Conservation (phyloP, 768 basidiomycete species). For the Tulasnella sp. region DNA sequence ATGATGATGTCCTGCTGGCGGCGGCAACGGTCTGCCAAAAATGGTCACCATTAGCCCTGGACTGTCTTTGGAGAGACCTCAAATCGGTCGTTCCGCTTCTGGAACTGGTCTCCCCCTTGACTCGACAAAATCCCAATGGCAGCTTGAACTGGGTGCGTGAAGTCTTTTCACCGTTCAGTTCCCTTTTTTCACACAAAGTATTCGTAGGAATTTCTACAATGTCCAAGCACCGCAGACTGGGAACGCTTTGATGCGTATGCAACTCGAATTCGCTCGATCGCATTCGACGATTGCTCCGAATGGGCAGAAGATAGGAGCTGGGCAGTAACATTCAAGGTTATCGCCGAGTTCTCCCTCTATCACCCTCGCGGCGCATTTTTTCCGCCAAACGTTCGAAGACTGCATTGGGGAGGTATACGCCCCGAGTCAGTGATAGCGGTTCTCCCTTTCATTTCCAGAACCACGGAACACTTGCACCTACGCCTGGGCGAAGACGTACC, state of each 20-base stretch:
- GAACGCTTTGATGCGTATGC: background rate
- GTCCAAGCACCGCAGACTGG: background rate
- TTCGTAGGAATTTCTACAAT: no score
- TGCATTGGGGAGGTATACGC: no score
- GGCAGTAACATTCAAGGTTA: no score
- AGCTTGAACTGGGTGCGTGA: background rate
- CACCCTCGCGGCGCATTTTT: no score
- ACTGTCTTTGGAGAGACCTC: background rate
- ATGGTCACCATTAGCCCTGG: background rate
- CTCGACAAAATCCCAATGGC: background rate
- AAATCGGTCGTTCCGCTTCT: background rate
- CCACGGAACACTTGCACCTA: no score
- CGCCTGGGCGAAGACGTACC: background rate
- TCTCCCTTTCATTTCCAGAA: no score
- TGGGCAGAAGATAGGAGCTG: no score
- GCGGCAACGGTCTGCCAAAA: background rate
- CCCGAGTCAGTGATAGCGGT: no score
- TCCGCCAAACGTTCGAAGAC: no score
- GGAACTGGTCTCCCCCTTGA: background rate
- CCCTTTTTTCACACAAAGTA: background rate
- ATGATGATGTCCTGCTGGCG: background rate
- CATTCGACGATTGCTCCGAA: no score
- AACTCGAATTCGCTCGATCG: background rate
- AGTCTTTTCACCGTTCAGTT: background rate
- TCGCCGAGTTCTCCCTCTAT: no score